phyloP scores from a whole-genome alignment of 768 basidiomycete genomes.

The Pleurotus platypus region DNA sequence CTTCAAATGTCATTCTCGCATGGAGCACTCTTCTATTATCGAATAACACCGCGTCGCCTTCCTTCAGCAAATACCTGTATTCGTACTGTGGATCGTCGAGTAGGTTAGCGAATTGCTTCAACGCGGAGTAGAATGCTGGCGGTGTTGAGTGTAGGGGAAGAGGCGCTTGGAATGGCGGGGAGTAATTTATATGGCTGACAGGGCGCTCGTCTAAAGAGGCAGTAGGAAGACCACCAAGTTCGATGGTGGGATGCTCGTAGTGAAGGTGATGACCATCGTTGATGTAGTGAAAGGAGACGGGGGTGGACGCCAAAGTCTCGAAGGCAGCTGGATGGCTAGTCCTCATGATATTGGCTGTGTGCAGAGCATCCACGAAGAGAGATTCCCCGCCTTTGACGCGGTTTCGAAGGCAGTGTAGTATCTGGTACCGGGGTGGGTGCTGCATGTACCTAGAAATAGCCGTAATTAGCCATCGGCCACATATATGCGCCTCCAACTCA shows the following conservation, averaged over 20 bases:
- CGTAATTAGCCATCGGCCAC: slow-evolving; percentile 1
- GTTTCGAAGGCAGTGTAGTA: slow-evolving; percentile 88
- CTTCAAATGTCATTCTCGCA: slow-evolving; percentile 75
- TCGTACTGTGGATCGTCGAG: slow-evolving; percentile 49
- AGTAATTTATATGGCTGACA: slow-evolving; percentile 80
- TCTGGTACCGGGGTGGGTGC: slow-evolving; percentile 87
- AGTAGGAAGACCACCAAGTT: slow-evolving; percentile 35
- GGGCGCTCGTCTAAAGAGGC: slow-evolving; percentile 16
- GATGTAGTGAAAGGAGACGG: slow-evolving; percentile 87
- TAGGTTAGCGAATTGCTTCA: slow-evolving; percentile 55
- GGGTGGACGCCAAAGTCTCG: slow-evolving; percentile 51
- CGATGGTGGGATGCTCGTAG: slow-evolving; percentile 70
- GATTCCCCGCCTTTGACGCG: slow-evolving; percentile 81
- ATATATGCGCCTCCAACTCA: slow-evolving; percentile 35
- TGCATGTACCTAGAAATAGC: slow-evolving; percentile 70
- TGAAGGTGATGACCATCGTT: slow-evolving; percentile 87
- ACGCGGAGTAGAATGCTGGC: slow-evolving; percentile 54
- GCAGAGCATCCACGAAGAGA: slow-evolving; percentile 80
- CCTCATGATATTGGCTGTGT: slow-evolving; percentile 56
- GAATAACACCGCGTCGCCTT: slow-evolving; percentile 87
- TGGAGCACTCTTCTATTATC: slow-evolving; percentile 91
- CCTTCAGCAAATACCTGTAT: slow-evolving; percentile 63
- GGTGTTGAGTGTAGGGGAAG: slow-evolving; percentile 50
- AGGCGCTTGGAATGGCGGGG: slow-evolving; percentile 92
- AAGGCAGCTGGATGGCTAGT: slow-evolving; percentile 47